Percentiles rank a stretch among this genome's conserved stretches.
These are phyloP conservation scores for Yamadazyma sp. DNA, from an alignment of 1,139 yeast genomes.

Conservation along the genomic window DNA sequence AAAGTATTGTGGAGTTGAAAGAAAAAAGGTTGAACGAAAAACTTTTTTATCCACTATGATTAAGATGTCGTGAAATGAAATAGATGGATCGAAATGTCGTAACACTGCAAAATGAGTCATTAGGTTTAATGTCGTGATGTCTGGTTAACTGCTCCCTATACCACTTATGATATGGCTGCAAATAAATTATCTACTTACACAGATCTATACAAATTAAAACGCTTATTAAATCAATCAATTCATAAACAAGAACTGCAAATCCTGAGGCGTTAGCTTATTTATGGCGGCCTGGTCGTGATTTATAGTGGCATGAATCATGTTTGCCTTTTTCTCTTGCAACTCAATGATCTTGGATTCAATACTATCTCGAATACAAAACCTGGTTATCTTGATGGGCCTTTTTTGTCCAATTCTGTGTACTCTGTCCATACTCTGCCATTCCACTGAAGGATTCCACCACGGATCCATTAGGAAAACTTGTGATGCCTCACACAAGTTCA, in stretches of 20 bases:
- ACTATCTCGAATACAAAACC: conserved; percentile 93
- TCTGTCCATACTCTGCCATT: conserved; percentile 98
- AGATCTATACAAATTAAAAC: neutral
- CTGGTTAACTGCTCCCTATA: no score
- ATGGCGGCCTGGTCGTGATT: conserved; percentile 91
- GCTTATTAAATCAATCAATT: no score
- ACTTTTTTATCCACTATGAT: conserved; percentile 1
- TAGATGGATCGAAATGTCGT: neutral
- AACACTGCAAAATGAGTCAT: conserved; percentile 3
- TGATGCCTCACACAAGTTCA: conserved; percentile 93
- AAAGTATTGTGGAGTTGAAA: neutral
- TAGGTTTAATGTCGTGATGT: conserved; percentile 1
- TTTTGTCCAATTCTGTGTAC: conserved; percentile 97
- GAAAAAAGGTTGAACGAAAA: neutral
- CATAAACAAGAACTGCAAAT: conserved; percentile 88
- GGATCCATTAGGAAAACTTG: conserved; percentile 95
- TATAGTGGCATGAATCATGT: conserved; percentile 95
- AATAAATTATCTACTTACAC: neutral
- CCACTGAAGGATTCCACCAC: conserved; percentile 99
- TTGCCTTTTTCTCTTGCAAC: conserved; percentile 93
- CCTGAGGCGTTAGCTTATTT: conserved; percentile 84
- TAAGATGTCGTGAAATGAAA: neutral
- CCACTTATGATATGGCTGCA: no score
- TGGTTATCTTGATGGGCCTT: conserved; percentile 89
- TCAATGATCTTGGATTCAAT: conserved; percentile 95